A percentile compares a stretch with the other conserved stretches of the same genome.
Conservation (phyloP, 169 alveolate species). For the Eimeria necatrix region DNA sequence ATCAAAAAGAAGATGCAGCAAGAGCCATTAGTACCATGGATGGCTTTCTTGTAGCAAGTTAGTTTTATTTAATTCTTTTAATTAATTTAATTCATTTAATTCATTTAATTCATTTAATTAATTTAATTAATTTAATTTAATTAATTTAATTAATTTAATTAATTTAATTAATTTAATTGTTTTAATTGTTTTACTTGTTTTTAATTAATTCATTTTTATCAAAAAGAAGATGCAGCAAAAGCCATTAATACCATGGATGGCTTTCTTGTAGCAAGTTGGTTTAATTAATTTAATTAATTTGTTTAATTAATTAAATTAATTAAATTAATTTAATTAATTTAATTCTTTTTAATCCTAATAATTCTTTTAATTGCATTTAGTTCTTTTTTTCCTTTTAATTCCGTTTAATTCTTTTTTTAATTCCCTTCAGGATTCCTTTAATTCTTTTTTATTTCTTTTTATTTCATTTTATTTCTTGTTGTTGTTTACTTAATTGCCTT, state of each 20-base stretch:
- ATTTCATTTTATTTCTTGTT: too few relatives aligned
- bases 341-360: neutral
- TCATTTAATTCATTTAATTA: neutral
- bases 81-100: neutral
- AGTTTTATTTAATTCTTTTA: neutral
- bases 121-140: neutral
- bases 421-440: too few relatives aligned
- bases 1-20: constrained; percentile 29
- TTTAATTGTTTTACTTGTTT: too few relatives aligned
- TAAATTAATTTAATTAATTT: neutral
- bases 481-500: too few relatives aligned
- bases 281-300: neutral
- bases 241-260: constrained; percentile 68
- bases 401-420: too few relatives aligned
- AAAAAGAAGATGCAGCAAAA: constrained; percentile 14
- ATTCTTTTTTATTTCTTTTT: too few relatives aligned
- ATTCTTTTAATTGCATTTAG: too few relatives aligned
- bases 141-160: neutral
- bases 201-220: constrained; percentile 30
- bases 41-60: constrained; percentile 58
- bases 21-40: constrained; percentile 58
- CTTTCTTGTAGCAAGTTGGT: constrained; percentile 6
- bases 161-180: too few relatives aligned
- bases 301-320: neutral
- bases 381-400: too few relatives aligned